Evolutionary conservation across 148 eudicot genomes (phyloP).

Genomic region (Fagopyrum esculentum): DNA sequence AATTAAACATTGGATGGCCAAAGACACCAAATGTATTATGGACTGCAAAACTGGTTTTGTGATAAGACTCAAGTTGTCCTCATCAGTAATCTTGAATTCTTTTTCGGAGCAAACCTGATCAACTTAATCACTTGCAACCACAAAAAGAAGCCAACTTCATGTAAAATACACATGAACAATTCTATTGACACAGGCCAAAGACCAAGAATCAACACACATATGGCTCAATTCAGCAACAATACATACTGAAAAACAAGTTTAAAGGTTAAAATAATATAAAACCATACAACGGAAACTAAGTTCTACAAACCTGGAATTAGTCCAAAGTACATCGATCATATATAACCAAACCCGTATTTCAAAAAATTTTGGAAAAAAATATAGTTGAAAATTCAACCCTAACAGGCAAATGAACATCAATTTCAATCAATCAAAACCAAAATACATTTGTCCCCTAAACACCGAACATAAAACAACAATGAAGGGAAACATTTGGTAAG

Average conservation of each 20-base stretch:
- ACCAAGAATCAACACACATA: background rate
- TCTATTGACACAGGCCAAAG: no score
- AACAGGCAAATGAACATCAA: background rate
- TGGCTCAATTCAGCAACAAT: background rate
- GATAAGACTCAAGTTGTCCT: background rate
- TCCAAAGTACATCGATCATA: background rate
- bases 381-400: background rate
- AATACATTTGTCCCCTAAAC: background rate
- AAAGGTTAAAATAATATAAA: background rate
- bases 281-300: background rate
- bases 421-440: background rate
- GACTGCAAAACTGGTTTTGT: background rate
- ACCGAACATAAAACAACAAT: conserved; percentile 13
- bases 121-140: background rate
- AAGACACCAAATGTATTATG: background rate
- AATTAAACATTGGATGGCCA: background rate
- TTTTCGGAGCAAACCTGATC: no score
- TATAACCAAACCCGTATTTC: background rate
- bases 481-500: background rate
- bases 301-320: background rate
- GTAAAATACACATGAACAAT: background rate
- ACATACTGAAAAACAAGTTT: background rate
- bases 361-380: background rate
- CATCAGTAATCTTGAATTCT: background rate
- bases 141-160: background rate